phyloP scores from a whole-genome alignment of 2,329 filamentous ascomycete genomes.

The Hymenoscyphus scutula region DNA sequence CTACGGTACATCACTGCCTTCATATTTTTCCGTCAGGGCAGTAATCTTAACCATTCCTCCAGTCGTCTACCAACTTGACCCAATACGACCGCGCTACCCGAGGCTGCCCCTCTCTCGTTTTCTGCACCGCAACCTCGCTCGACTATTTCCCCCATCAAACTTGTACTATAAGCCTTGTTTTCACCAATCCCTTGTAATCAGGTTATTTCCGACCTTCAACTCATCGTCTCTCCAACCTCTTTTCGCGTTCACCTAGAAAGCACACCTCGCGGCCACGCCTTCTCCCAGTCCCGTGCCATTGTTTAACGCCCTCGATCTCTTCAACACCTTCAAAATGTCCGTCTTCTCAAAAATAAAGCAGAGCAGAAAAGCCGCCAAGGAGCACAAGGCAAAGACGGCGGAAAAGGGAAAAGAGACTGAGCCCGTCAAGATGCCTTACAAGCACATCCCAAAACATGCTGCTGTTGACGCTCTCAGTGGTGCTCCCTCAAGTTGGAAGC shows the following conservation, averaged over 20 bases:
- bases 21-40: not conserved
- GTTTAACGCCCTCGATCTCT: not conserved
- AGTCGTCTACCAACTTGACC: not conserved
- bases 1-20: not conserved
- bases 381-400: constrained; percentile 48
- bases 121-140: not conserved
- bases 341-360: constrained; percentile 54
- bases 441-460: constrained; percentile 61
- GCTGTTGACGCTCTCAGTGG: constrained; percentile 55
- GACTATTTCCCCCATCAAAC: not conserved
- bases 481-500: constrained; percentile 51
- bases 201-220: not conserved
- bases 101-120: no score
- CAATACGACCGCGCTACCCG: no score
- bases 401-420: constrained; percentile 45
- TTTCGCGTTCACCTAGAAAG: not conserved
- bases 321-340: constrained; percentile 45
- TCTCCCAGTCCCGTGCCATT: not conserved
- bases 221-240: not conserved
- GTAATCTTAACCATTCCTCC: not conserved
- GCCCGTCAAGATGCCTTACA: constrained; percentile 47
- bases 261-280: not conserved
- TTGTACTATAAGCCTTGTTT: not conserved
- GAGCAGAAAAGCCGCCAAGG: constrained; percentile 54
- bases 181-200: not conserved